phyloP scores from a whole-genome alignment of 345 rosid genomes.

The Gossypium sturtianum region DNA sequence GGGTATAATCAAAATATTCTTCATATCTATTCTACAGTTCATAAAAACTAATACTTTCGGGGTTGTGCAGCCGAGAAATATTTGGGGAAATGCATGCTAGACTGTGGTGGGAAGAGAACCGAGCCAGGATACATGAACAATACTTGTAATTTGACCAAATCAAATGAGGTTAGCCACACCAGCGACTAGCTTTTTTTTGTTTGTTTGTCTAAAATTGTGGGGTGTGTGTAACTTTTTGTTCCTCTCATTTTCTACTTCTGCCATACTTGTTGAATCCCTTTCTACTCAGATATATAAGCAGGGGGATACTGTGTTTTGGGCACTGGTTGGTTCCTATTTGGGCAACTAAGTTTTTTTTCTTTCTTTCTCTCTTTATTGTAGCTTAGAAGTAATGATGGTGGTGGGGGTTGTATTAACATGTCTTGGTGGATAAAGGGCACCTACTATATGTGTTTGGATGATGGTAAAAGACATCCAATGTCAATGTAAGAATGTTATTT shows the following conservation, averaged over 20 bases:
- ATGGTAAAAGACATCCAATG: background rate
- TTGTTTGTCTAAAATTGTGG: background rate
- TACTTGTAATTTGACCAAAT: slow-evolving; percentile 48
- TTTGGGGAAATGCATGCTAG: slow-evolving; percentile 96
- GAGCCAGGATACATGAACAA: slow-evolving; percentile 86
- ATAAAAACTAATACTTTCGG: no score
- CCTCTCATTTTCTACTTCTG: background rate
- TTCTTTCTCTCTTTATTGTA: background rate
- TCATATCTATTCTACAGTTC: no score
- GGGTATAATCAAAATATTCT: no score
- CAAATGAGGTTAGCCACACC: background rate
- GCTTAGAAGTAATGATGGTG: slow-evolving; percentile 3
- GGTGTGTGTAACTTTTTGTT: background rate
- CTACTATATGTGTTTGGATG: slow-evolving; percentile 8
- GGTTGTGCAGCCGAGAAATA: slow-evolving; percentile 68
- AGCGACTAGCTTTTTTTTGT: background rate
- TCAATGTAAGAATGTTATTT: no score
- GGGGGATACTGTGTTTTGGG: no score
- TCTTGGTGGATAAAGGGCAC: slow-evolving; percentile 12
- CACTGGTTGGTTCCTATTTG: no score
- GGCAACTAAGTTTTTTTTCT: no score
- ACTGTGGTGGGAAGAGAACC: slow-evolving; percentile 98
- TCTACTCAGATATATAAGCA: slow-evolving; percentile 1
- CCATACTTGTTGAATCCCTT: slow-evolving; percentile 11
- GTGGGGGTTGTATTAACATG: background rate